A percentile compares a stretch with the other conserved stretches of the same genome.
These are phyloP conservation scores for Arachnopeziza araneosa DNA, from an alignment of 2,329 filamentous ascomycete species.

Conservation along the genomic window DNA sequence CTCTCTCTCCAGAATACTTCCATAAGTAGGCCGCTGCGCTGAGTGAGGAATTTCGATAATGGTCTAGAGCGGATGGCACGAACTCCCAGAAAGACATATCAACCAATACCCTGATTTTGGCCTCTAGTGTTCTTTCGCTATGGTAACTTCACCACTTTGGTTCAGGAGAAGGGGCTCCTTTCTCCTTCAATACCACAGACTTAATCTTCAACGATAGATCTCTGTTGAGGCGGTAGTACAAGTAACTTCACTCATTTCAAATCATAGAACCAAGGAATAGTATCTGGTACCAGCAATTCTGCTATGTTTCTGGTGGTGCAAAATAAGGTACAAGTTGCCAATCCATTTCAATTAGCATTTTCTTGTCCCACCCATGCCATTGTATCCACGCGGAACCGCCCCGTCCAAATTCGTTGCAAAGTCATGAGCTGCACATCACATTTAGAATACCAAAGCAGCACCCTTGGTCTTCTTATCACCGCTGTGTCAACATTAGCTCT, in stretches of 20 bases:
- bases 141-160: too few relatives aligned
- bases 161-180: not conserved
- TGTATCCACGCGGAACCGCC: constrained; percentile 26
- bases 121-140: too few relatives aligned
- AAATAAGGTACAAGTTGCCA: constrained; percentile 28
- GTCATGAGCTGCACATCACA: not conserved
- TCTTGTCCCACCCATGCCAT: constrained; percentile 21
- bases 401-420: constrained; percentile 17
- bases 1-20: too few relatives aligned
- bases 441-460: constrained; percentile 97
- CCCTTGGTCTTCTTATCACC: constrained; percentile 99
- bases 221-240: not conserved
- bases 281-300: constrained; percentile 26
- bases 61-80: too few relatives aligned
- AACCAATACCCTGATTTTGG: too few relatives aligned
- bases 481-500: constrained; percentile 53
- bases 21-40: too few relatives aligned
- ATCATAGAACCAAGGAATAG: not conserved
- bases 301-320: constrained; percentile 27
- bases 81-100: too few relatives aligned
- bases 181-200: not conserved
- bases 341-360: constrained; percentile 14
- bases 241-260: not conserved
- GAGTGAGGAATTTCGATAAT: too few relatives aligned
- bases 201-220: not conserved